A percentile compares a stretch with the other conserved stretches of the same genome.
These are phyloP conservation scores for Phallus indusiatus DNA, from an alignment of 768 basidiomycete species.

Conservation along the genomic window DNA sequence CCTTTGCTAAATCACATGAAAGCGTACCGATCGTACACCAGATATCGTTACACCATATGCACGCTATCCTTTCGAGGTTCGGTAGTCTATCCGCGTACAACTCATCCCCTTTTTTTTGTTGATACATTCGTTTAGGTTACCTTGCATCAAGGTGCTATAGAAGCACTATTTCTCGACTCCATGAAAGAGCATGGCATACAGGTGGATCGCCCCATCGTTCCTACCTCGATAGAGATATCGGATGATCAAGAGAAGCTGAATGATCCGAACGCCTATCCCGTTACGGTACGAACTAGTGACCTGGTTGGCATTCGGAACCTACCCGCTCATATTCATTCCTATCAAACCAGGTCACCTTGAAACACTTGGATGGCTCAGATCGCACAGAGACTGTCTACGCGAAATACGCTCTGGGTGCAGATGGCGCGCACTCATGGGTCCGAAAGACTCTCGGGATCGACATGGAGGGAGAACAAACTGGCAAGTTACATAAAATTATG, in stretches of 20 bases:
- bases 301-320: too few relatives aligned
- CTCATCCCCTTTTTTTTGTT: background rate
- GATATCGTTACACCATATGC: constrained; percentile 55
- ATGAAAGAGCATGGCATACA: constrained; percentile 37
- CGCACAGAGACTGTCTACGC: constrained; percentile 52
- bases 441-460: constrained; percentile 52
- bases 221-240: constrained; percentile 38
- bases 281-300: constrained; percentile 19
- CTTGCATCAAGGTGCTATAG: constrained; percentile 56
- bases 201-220: constrained; percentile 42
- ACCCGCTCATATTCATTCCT: background rate
- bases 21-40: constrained; percentile 55
- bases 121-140: constrained; percentile 32
- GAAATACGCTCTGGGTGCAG: constrained; percentile 69
- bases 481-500: constrained; percentile 16
- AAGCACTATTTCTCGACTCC: constrained; percentile 48
- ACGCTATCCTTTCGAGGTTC: constrained; percentile 63
- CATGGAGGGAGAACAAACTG: constrained; percentile 69
- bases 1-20: background rate
- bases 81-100: background rate
- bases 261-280: constrained; percentile 28
- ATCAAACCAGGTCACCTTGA: constrained; percentile 21
- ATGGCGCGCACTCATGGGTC: constrained; percentile 82
- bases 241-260: constrained; percentile 31
- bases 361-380: constrained; percentile 29